Percentiles rank a stretch among this genome's conserved stretches.
phyloP scores from a whole-genome alignment of 2,329 filamentous ascomycete genomes.

The Phaeophleospora eucalypticola region DNA sequence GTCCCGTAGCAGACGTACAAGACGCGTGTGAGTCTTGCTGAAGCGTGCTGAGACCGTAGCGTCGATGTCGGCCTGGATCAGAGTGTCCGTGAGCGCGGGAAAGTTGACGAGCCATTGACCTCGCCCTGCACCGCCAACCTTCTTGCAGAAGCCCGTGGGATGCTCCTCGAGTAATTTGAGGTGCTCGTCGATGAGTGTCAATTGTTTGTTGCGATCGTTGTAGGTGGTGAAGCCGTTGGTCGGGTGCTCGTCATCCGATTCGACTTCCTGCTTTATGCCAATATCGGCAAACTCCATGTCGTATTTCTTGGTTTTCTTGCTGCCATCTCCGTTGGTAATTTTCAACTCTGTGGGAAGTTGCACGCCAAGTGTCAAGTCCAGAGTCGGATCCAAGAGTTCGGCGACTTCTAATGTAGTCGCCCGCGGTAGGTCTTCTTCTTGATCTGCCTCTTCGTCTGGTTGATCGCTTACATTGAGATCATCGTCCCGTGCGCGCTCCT shows the following conservation, averaged over 20 bases:
- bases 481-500: slow-evolving; percentile 63
- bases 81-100: slow-evolving; percentile 61
- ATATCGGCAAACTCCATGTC: slow-evolving; percentile 25
- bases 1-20: slow-evolving; percentile 79
- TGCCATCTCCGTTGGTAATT: slow-evolving; percentile 20
- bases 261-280: slow-evolving; percentile 29
- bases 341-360: slow-evolving; percentile 7
- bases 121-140: slow-evolving; percentile 61
- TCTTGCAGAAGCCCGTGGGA: slow-evolving; percentile 63
- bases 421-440: slow-evolving; percentile 34
- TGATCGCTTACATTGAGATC: slow-evolving; percentile 42
- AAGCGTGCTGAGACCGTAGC: slow-evolving; percentile 73
- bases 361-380: slow-evolving; percentile 37
- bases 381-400: slow-evolving; percentile 36
- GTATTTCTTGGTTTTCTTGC: slow-evolving; percentile 25
- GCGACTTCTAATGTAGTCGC: slow-evolving; percentile 41
- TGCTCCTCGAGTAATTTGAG: slow-evolving; percentile 69
- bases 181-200: slow-evolving; percentile 65
- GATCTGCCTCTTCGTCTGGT: slow-evolving; percentile 42
- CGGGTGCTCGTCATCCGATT: slow-evolving; percentile 25
- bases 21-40: slow-evolving; percentile 69
- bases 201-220: slow-evolving; percentile 38
- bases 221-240: slow-evolving; percentile 26
- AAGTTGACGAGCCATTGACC: slow-evolving; percentile 83
- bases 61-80: slow-evolving; percentile 77